Base-by-base conservation (phyloP, 106 monocot species). In the Acorus gramineus region DNA sequence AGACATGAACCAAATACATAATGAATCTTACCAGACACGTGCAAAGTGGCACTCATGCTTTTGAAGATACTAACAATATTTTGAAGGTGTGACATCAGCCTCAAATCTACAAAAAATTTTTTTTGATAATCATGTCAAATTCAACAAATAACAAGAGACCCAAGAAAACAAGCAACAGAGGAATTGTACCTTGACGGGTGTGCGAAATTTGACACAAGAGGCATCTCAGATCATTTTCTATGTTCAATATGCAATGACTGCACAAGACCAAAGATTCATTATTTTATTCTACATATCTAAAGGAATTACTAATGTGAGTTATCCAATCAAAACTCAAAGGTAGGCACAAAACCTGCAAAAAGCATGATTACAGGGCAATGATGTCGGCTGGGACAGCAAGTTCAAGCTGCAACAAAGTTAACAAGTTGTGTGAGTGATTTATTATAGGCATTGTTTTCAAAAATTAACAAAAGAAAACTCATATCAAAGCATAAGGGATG, bases 321-420 rank as follows among this genome's bases (percentile, higher is more conserved):
- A 48, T 57, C 14, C 9, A 50, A 48, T 47, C 11, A 8, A 53
- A 53, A 13, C 4, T 11, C n/a, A 28, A 11, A 14, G 56, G 10
- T 13, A 51, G 44, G 8, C 8, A 52, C 4, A 43, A 63, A 79
- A 83, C 87, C 87, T 77, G 87, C 87, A 87, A 62, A 66, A 78
- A 4, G 81, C 59, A 56, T 87, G 87, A 81, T 81, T 71, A 61
- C 87, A 87, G 1, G 84, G 80, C 50, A 87, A 77, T 28, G 80
- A 70, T 56, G 68, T 59, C 57, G 87, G 87, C n/a, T 61, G 47
- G 8, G 49, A 80, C 7, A 83, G 74, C 60, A 87, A 72, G 8
- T 78, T 77, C 14, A 83, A 76, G 57, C 87, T 87, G 86, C 71
- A 73, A 77, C 11, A 59, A 57, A 43, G 28, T 28, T 28, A 28